phyloP scores from a whole-genome alignment of 2,329 filamentous ascomycete genomes.

The Pseudocercospora eumusae region DNA sequence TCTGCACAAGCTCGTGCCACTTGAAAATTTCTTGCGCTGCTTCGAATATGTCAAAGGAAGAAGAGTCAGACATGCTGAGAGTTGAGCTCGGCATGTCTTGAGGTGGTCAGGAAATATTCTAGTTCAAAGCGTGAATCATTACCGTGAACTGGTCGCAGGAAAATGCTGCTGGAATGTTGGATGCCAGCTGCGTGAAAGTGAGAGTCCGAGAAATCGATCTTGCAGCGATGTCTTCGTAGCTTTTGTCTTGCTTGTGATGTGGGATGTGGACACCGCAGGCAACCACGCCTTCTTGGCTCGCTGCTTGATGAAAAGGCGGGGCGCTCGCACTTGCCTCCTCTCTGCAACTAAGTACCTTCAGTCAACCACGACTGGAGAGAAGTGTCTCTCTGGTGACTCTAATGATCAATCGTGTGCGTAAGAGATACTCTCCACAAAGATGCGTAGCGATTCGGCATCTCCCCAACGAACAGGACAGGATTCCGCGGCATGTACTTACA shows the following conservation, averaged over 20 bases:
- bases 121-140: neutral
- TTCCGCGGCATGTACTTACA: conserved; percentile 17
- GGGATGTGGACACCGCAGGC: too few species aligned
- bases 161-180: neutral
- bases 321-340: neutral
- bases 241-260: neutral
- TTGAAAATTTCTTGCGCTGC: neutral
- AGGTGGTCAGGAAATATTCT: neutral
- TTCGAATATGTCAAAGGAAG: neutral
- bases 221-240: neutral
- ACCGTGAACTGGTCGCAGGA: neutral
- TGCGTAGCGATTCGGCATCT: neutral
- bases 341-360: too few species aligned
- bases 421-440: neutral
- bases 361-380: neutral
- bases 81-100: neutral
- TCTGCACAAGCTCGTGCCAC: neutral
- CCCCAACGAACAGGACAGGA: neutral
- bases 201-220: neutral
- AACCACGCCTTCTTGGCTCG: neutral
- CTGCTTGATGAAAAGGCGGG: neutral
- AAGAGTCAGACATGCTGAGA: neutral
- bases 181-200: neutral
- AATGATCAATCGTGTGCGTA: too few species aligned
- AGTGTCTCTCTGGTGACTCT: too few species aligned